phyloP scores from a whole-genome alignment of 2,329 filamentous ascomycete species.

The Cryphonectria japonica region DNA sequence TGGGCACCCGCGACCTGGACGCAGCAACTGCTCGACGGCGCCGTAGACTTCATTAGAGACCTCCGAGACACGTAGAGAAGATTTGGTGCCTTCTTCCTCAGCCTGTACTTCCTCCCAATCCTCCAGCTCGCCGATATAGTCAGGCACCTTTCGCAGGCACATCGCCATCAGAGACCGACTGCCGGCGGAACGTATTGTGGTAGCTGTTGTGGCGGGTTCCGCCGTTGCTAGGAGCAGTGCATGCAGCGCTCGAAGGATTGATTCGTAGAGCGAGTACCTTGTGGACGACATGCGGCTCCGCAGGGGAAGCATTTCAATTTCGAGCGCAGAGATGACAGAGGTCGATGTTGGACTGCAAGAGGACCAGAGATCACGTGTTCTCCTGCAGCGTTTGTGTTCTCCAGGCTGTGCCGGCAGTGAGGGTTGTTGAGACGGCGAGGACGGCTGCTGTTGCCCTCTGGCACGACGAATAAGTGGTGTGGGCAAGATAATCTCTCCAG shows the following conservation, averaged over 20 bases:
- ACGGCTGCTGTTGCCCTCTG: constrained; percentile 35
- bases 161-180: constrained; percentile 50
- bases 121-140: constrained; percentile 52
- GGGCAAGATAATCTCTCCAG: constrained; percentile 36
- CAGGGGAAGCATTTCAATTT: constrained; percentile 42
- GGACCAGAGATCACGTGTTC: constrained; percentile 1
- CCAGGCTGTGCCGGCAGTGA: neutral
- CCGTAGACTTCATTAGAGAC: constrained; percentile 52
- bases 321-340: constrained; percentile 32
- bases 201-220: neutral
- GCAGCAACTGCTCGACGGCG: constrained; percentile 51
- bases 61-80: constrained; percentile 41
- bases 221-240: constrained; percentile 48
- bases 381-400: neutral
- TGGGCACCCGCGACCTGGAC: constrained; percentile 47
- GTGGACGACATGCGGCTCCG: constrained; percentile 37
- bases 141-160: constrained; percentile 53
- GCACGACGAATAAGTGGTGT: constrained; percentile 41
- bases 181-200: neutral
- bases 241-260: constrained; percentile 50
- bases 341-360: constrained; percentile 27
- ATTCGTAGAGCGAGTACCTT: constrained; percentile 46
- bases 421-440: constrained; percentile 34
- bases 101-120: constrained; percentile 44
- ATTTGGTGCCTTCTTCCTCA: constrained; percentile 42